phyloP scores from a whole-genome alignment of 2,329 filamentous ascomycete genomes.

The Xylariaceae sp. region DNA sequence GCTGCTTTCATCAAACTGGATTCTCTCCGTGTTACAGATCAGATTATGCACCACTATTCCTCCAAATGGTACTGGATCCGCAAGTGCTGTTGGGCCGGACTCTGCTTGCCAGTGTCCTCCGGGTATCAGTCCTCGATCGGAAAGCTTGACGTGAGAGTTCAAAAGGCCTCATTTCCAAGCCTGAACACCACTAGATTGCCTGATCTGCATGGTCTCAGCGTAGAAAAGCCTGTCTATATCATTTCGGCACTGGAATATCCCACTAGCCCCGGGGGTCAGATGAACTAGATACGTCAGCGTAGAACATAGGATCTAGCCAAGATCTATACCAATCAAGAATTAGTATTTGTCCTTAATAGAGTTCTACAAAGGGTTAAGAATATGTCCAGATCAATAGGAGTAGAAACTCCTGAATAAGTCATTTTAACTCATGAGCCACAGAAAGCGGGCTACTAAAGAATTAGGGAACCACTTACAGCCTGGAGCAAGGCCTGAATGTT shows the following conservation, averaged over 20 bases:
- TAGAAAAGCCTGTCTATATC: background rate
- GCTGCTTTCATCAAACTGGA: slow-evolving; percentile 7
- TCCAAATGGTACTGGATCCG: background rate
- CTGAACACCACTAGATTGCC: background rate
- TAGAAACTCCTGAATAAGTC: too few species aligned
- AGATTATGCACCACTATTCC: background rate
- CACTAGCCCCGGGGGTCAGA: background rate
- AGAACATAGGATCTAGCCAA: slow-evolving; percentile 3
- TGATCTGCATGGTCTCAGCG: background rate
- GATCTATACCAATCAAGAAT: too few species aligned
- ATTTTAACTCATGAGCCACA: too few species aligned
- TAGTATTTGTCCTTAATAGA: too few species aligned
- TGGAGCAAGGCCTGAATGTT: background rate
- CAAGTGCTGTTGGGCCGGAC: too few species aligned
- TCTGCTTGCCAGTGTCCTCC: background rate
- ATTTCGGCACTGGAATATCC: background rate
- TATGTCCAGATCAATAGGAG: too few species aligned
- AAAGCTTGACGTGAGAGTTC: slow-evolving; percentile 7
- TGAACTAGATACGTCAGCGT: background rate
- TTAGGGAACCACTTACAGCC: too few species aligned
- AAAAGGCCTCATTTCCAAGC: background rate
- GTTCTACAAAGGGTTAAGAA: too few species aligned
- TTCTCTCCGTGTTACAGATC: background rate
- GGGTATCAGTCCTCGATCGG: background rate
- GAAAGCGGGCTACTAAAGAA: too few species aligned